Evolutionary conservation across 2,329 filamentous ascomycete genomes (phyloP), one percentile per base, ranked within the genome.

Genomic region (Pestalotiopsis sp.): DNA sequence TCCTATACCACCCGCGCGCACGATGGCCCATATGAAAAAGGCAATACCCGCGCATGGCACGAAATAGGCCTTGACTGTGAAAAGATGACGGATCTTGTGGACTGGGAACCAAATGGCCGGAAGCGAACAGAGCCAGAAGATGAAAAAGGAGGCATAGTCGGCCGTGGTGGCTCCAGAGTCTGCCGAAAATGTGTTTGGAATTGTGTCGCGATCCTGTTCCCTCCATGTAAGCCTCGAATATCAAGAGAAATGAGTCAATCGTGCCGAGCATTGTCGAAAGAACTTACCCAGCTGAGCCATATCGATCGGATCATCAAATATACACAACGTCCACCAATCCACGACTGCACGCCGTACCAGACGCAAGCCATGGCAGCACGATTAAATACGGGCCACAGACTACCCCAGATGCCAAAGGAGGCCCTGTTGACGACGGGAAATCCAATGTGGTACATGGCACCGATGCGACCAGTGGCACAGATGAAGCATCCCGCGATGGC

Each of bases 31-130:
- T 75, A 93, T 91, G 78, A 97, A 92, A 79, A 95, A 95, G 14
- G 92, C 89, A 59, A 97, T 84, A 65, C 92, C 94, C n/a, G 93
- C 94, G 49, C 87, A 86, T 0, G 95, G 95, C 0, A 96, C 94
- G 69, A 97, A 88, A 76, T 90, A 92, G 0, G 95, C 90, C 82
- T 98, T 98, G 76, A 93, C 92, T 0, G 94, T 97, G 81, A 97
- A 97, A 3, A 97, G 84, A 78, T 97, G 94, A 60, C 94, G 90
- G 75, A 97, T 91, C 81, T 95, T 89, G 80, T 97, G 93, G 1
- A 97, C 93, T 0, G 93, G 94, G 73, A 96, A 95, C 91, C 92
- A 97, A 70, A 97, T 91, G 23, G 93, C 93, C 0, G 94, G 94
- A 1, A 97, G 84, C 1, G 92, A 95, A 71, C 87, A 83, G 2